Conservation (phyloP, 2,329 filamentous ascomycete genomes). For the Paecilomyces formosus region DNA sequence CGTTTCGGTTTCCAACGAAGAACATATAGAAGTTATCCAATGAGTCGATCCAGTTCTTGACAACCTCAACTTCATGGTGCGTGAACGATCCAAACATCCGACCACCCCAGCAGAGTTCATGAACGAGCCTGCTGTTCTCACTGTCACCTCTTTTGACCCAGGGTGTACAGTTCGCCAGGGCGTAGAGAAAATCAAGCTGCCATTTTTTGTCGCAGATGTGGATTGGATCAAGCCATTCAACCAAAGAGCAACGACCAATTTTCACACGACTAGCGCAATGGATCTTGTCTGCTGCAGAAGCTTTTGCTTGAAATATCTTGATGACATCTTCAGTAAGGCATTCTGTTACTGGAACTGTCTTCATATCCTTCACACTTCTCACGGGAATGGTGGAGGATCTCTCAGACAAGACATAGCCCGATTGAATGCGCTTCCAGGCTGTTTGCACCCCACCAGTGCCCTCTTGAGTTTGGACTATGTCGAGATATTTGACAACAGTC, state of each 20-base stretch:
- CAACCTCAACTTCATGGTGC: conserved; percentile 29
- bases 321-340: conserved; percentile 20
- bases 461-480: conserved; percentile 15
- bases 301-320: too few relatives aligned
- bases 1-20: not conserved
- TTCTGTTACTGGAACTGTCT: conserved; percentile 5
- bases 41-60: conserved; percentile 35
- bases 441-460: conserved; percentile 21
- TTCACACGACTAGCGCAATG: too few relatives aligned
- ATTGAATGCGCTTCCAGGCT: conserved; percentile 37
- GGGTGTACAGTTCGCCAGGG: conserved; percentile 24
- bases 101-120: conserved; percentile 39
- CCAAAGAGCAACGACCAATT: too few relatives aligned
- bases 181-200: conserved; percentile 3
- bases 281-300: too few relatives aligned
- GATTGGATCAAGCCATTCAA: too few relatives aligned
- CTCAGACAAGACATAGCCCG: conserved; percentile 34
- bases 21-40: conserved; percentile 11
- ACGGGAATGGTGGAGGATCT: conserved; percentile 18
- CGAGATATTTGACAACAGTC: conserved; percentile 32
- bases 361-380: too few relatives aligned
- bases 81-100: conserved; percentile 47
- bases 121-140: conserved; percentile 33
- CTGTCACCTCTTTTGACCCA: conserved; percentile 38
- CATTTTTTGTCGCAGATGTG: too few relatives aligned